These are phyloP conservation scores for Kuraishia piskuri DNA, from an alignment of 805 yeast species.

Conservation along the genomic window DNA sequence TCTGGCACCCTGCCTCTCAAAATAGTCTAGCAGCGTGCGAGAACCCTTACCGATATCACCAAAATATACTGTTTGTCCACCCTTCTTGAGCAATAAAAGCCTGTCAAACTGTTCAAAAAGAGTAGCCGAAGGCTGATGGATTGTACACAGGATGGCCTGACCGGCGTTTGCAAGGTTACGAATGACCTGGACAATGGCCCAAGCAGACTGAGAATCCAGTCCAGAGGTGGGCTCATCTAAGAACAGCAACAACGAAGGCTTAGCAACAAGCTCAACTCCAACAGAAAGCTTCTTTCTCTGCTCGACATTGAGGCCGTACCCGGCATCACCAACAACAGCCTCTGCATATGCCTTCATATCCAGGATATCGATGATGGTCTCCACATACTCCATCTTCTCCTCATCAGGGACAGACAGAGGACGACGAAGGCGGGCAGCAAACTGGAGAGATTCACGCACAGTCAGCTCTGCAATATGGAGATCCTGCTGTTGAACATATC, in stretches of 20 bases:
- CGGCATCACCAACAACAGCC: constrained; percentile 38
- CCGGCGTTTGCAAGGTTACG: constrained; percentile 42
- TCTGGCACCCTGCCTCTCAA: constrained; percentile 51
- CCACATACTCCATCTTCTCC: constrained; percentile 37
- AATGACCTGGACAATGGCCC: constrained; percentile 47
- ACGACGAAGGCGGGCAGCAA: constrained; percentile 42
- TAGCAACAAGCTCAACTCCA: constrained; percentile 48
- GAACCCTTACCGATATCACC: constrained; percentile 45
- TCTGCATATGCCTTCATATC: constrained; percentile 39
- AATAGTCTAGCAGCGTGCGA: constrained; percentile 31
- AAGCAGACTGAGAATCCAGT: constrained; percentile 49
- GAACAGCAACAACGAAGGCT: constrained; percentile 42
- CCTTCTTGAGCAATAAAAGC: constrained; percentile 35
- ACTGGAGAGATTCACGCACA: constrained; percentile 40
- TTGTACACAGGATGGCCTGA: constrained; percentile 52
- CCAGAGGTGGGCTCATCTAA: constrained; percentile 59
- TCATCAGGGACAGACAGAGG: constrained; percentile 27
- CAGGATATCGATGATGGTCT: constrained; percentile 28
- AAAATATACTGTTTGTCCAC: constrained; percentile 46
- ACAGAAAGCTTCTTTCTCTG: constrained; percentile 46
- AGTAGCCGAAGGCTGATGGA: constrained; percentile 41
- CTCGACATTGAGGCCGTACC: constrained; percentile 45
- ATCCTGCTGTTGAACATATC: constrained; percentile 52
- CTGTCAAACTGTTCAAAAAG: constrained; percentile 36
- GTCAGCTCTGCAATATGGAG: constrained; percentile 40